phyloP scores from a whole-genome alignment of 192 early-diverging fungal species.

The Entomortierella chlamydospora region DNA sequence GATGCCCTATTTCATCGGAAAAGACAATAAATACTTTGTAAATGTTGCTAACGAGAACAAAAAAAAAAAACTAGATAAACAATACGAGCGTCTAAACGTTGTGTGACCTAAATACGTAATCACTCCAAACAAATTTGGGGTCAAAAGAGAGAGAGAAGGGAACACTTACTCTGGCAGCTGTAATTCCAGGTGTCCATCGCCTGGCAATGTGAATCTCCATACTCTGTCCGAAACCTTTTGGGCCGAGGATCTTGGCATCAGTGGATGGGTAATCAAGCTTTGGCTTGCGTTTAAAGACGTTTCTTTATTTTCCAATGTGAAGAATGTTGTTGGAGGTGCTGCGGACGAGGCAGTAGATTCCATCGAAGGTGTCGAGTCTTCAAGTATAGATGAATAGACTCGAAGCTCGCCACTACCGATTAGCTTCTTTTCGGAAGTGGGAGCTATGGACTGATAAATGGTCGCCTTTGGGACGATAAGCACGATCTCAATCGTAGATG shows the following conservation, averaged over 20 bases:
- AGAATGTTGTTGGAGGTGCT: slow-evolving; percentile 28
- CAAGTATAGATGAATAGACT: slow-evolving; percentile 23
- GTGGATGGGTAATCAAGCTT: slow-evolving; percentile 46
- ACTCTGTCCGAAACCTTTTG: slow-evolving; percentile 29
- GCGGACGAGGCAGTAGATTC: not conserved
- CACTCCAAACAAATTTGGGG: too few species aligned
- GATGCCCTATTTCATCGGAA: not conserved
- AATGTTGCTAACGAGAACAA: too few species aligned
- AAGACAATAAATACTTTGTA: not conserved
- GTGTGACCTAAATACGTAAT: slow-evolving; percentile 1
- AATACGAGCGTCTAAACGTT: not conserved
- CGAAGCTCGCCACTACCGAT: slow-evolving; percentile 44
- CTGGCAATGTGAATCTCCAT: slow-evolving; percentile 45
- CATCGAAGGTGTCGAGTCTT: not conserved
- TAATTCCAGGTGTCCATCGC: slow-evolving; percentile 40
- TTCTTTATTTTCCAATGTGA: slow-evolving; percentile 47
- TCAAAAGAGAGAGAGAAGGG: too few species aligned
- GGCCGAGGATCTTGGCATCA: slow-evolving; percentile 45
- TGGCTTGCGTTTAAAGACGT: slow-evolving; percentile 35
- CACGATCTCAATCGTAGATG: slow-evolving; percentile 23
- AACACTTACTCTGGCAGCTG: slow-evolving; percentile 38
- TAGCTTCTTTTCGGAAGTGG: slow-evolving; percentile 15
- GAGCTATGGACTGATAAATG: slow-evolving; percentile 11
- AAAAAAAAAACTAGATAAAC: not conserved
- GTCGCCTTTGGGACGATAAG: slow-evolving; percentile 36